phyloP scores from a whole-genome alignment of 257 asterid species.

The Salvia splendens region DNA sequence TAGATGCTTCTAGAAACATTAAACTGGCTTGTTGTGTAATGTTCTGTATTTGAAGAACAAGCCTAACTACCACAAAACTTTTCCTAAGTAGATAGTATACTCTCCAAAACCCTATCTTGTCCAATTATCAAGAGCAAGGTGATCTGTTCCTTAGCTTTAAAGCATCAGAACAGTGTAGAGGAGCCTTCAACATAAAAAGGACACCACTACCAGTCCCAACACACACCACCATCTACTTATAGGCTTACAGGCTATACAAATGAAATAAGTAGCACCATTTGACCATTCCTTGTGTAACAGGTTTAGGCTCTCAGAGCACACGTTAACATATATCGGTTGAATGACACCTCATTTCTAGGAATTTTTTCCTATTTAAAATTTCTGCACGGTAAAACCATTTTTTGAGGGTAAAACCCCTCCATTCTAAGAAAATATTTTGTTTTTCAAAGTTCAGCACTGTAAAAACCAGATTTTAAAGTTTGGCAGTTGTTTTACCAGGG shows the following conservation, averaged over 20 bases:
- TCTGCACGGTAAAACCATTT: conserved; percentile 4
- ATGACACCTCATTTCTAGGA: conserved; percentile 5
- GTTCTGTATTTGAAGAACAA: conserved; percentile 4
- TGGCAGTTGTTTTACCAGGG: conserved; percentile 62
- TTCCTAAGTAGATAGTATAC: conserved; percentile 5
- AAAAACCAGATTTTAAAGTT: conserved; percentile 22
- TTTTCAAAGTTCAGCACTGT: neutral
- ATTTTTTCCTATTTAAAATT: neutral
- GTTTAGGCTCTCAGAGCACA: conserved; percentile 18
- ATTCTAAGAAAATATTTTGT: neutral
- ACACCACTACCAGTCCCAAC: neutral
- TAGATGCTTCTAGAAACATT: neutral
- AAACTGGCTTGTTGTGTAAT: neutral
- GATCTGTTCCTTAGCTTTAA: neutral
- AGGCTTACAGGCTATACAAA: neutral
- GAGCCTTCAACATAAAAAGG: neutral
- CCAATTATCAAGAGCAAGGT: conserved; percentile 11
- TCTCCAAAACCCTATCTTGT: conserved; percentile 6
- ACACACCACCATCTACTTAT: conserved; percentile 1
- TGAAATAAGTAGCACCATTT: neutral
- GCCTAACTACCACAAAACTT: neutral
- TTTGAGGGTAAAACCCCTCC: conserved; percentile 17
- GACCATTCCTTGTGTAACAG: conserved; percentile 2
- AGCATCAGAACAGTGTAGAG: conserved; percentile 7
- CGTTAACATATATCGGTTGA: neutral